Evolutionary conservation across 495 filamentous ascomycete genomes (phyloP), one percentile per base, ranked within the genome.

Genomic region (Xylaria cubensis): DNA sequence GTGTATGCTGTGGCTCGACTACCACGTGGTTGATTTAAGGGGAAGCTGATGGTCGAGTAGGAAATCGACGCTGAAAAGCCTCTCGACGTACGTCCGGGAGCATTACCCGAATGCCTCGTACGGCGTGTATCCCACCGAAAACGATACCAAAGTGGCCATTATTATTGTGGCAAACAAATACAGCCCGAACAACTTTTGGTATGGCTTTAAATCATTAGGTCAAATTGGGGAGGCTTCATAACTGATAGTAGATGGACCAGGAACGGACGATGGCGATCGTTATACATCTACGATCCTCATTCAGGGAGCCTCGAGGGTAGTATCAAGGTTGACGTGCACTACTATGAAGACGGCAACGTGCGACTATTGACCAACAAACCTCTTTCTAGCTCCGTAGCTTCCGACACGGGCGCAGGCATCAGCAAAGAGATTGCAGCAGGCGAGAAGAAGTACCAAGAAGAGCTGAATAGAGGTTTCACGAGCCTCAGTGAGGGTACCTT

Each of bases 311-410:
- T 95, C 15, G 85, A 87, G 13, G 93, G 93, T 66, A 85, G 82
- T 67, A 88, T 95, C 78, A 92, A 92, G 74, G 92, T 94, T 42
- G 93, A 96, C 78, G 95, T 99, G 58, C 97, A 99, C 86, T 99
- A 99, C 88, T 99, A 98, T 86, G 97, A 99, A 83, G 97, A 99
- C 82, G 97, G 97, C 51, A 99, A 99, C 77, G 97, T 99, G 56
- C 90, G 96, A 2, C 87, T 99, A 55, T 86, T 93, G 72, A 97
- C 95, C 15, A 90, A 85, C 74, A 98, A 98, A 84, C 86, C 92
- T 5, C 75, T 97, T 34, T 82, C 84, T 34, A 73, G 85, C 4
- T 86, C 87, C n/a, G 80, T 93, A 5, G 80, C 88, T 3, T 88
- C 88, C 3, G 82, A 86, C 10, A 89, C 88, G 4, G 93, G 93